Evolutionary conservation across 2,329 filamentous ascomycete genomes (phyloP), one percentile per base, ranked within the genome.

Genomic region (Aspergillus fijiensis): DNA sequence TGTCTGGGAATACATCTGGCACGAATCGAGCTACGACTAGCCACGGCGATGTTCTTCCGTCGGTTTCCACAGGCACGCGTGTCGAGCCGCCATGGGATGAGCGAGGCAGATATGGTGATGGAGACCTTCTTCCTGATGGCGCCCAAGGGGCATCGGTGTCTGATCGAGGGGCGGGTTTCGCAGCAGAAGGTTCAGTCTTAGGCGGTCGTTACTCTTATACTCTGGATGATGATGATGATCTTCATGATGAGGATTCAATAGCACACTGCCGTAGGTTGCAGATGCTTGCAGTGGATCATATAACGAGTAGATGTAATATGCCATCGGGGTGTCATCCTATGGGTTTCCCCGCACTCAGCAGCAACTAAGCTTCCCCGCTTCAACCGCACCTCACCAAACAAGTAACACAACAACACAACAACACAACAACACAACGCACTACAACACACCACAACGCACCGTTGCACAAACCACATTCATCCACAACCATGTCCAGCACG

Each of bases 1-100:
- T 91, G 89, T 65, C 78, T 91, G 5, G 89, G 88, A 0, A 84
- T 86, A 5, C 87, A 91, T 65, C 84, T 91, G 63, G 88, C 89
- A 0, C 74, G 77, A 23, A 84, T 84, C 72, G 84, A 87, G 65
- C 66, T 87, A 31, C 77, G 84, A 9, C 77, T 84, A 39, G 82
- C 78, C 0, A 75, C 80, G 0, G 81, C 82, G 0, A 73, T 78
- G 5, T 84, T 87, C 69, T 85, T 86, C 67, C 74, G 77, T 2
- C 51, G 54, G 11, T 72, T 72, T 14, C 69, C 72, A 1, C 31
- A 58, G 5, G 68, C 69, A 4, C 59, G 47, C 4, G 25, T 67
- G 0, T 73, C 70, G 2, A 45, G 49, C 0, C 60, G 55, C 23
- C 67, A 72, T 39, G 65, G 65, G 0, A 72, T 72, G 70, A 57